Conservation (phyloP, 805 yeast genomes). For the Candida ovalis region DNA sequence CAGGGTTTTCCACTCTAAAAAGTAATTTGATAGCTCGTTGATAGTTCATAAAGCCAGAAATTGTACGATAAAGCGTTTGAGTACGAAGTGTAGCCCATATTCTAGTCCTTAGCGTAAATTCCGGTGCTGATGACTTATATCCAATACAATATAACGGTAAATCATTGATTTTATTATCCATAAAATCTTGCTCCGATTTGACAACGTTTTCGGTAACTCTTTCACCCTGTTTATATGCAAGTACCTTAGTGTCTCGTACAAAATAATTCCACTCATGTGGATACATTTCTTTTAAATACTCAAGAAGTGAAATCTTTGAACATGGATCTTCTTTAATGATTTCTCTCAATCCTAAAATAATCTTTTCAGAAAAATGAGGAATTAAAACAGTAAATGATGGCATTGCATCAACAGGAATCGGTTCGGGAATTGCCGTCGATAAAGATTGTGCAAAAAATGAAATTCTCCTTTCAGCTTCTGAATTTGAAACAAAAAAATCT, state of each 20-base stretch:
- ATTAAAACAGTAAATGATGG: conserved; percentile 49
- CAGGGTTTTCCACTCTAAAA: conserved; percentile 62
- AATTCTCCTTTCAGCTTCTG: conserved; percentile 50
- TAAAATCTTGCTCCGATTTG: conserved; percentile 31
- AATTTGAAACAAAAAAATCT: conserved; percentile 40
- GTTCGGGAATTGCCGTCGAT: conserved; percentile 45
- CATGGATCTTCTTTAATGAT: conserved; percentile 42
- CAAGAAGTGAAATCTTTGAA: conserved; percentile 59
- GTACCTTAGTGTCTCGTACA: conserved; percentile 68
- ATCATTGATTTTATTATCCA: conserved; percentile 49
- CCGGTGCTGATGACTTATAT: conserved; percentile 61
- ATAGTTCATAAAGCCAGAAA: conserved; percentile 82
- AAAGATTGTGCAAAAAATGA: conserved; percentile 52
- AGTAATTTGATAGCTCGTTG: conserved; percentile 66
- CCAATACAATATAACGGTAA: conserved; percentile 72
- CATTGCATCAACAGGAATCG: conserved; percentile 43
- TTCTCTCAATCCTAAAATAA: conserved; percentile 41
- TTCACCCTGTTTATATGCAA: conserved; percentile 54
- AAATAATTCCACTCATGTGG: conserved; percentile 79
- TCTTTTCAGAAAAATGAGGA: conserved; percentile 52
- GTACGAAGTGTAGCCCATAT: conserved; percentile 84
- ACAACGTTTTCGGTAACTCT: conserved; percentile 27
- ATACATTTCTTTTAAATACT: conserved; percentile 69
- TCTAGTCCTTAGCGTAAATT: conserved; percentile 65
- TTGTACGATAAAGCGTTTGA: conserved; percentile 79